Conservation (phyloP, 2,329 filamentous ascomycete species). For the Pestalotiopsis fici region DNA sequence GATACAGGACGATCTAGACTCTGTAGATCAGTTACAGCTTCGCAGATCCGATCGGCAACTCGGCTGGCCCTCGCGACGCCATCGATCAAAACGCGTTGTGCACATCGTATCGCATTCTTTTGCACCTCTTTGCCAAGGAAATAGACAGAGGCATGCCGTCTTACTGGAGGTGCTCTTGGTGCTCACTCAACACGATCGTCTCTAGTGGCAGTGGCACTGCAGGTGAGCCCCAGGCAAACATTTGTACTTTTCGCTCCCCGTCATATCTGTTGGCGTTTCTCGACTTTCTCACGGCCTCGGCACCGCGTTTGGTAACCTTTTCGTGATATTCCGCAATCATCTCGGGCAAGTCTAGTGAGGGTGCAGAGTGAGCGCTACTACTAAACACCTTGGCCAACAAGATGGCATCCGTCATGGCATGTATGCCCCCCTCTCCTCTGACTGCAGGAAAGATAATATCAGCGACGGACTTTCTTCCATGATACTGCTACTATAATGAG, state of each 20-base stretch:
- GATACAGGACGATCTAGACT: not conserved
- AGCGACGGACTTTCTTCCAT: too few relatives aligned
- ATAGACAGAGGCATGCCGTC: not conserved
- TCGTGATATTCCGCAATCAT: constrained; percentile 1
- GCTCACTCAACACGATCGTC: not conserved
- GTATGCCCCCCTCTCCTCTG: constrained; percentile 48
- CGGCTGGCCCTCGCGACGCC: too few relatives aligned
- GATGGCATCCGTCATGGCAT: constrained; percentile 41
- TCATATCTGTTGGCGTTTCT: not conserved
- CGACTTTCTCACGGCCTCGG: not conserved
- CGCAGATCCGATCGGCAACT: not conserved
- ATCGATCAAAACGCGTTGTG: too few relatives aligned
- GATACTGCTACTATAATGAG: not conserved
- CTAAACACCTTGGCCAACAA: constrained; percentile 14
- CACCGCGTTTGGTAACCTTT: not conserved
- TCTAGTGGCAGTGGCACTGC: not conserved
- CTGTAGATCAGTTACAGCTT: not conserved
- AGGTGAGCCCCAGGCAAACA: not conserved
- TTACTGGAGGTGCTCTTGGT: not conserved
- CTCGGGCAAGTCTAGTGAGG: not conserved
- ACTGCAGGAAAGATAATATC: constrained; percentile 22
- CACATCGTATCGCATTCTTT: too few relatives aligned
- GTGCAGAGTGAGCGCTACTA: too few relatives aligned
- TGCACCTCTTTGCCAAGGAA: too few relatives aligned
- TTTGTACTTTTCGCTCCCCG: not conserved